Base-by-base conservation (phyloP, 345 rosid species). In the Toxicodendron radicans region DNA sequence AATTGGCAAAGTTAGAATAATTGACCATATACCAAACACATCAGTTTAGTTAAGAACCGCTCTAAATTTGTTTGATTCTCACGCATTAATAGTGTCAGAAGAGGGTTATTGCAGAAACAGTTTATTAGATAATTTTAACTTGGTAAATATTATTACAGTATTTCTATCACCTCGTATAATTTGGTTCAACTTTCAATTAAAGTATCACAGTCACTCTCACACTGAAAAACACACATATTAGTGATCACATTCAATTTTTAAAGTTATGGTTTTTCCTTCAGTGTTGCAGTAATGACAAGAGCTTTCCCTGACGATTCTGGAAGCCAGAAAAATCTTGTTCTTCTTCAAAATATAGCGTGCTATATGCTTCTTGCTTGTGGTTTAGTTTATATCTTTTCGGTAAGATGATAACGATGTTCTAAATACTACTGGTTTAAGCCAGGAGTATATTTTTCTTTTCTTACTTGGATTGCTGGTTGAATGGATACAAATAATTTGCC, bases 201-300 rank as follows among this genome's bases (percentile, higher is more conserved):
- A 21, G 7, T 21, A 38, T n/a, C 16, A 38, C 1, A 38, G 11
- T 56, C 23, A 56, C 12, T n/a, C 30, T 17, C 60, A 51, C 23
- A 10, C 30, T 24, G 24, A 27, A 27, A 49, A 23, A 43, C 75
- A 27, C 10, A 32, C 4, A 11, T 60, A 10, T 59, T 27, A 21
- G 27, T 59, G 17, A 59, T 32, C 46, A 3, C 32, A 1, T 66
- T 23, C 10, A 58, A 33, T 33, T 43, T 72, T 43, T 76, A 49
- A 70, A 75, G 27, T 66, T 18, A 30, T 54, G 52, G 24, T 54
- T 73, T 5, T 76, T 27, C 57, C 62, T 63, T 58, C 89, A 95
- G 99, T 82, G 92, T 85, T 78, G 98, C 98, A 46, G 98, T 95
- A 64, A 91, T 95, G 99, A 95, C 99, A 16, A 89, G 94, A 80